A percentile compares a stretch with the other conserved stretches of the same genome.
These are phyloP conservation scores for Aspergillus mulundensis DNA, from an alignment of 495 filamentous ascomycete species.

Conservation along the genomic window DNA sequence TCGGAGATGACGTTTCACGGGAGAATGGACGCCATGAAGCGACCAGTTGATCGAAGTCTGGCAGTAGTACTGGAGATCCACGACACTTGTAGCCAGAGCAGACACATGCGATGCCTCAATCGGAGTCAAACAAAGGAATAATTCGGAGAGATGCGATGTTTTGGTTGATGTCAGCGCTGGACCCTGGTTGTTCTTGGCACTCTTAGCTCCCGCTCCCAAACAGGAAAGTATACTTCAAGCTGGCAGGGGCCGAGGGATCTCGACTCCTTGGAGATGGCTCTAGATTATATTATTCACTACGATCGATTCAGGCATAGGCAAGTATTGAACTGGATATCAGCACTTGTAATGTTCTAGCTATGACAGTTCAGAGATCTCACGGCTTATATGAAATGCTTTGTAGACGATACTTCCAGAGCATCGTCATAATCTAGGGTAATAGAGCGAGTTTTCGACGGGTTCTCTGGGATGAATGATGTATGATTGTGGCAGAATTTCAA, in stretches of 20 bases:
- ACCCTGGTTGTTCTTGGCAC: not conserved
- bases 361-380: not conserved
- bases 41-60: not conserved
- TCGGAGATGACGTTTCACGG: conserved; percentile 2
- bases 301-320: too few relatives aligned
- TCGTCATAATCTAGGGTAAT: not conserved
- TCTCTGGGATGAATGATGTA: too few relatives aligned
- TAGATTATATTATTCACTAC: too few relatives aligned
- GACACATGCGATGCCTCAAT: not conserved
- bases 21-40: not conserved
- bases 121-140: too few relatives aligned
- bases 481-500: not conserved
- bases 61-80: not conserved
- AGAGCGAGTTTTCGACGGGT: too few relatives aligned
- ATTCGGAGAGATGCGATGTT: not conserved
- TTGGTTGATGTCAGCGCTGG: not conserved
- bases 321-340: too few relatives aligned
- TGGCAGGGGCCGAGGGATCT: too few relatives aligned
- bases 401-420: not conserved
- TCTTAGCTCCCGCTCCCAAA: not conserved
- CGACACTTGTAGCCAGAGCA: not conserved
- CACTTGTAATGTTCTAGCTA: not conserved
- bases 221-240: not conserved
- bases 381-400: not conserved
- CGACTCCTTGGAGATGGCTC: too few relatives aligned